Conservation (phyloP, 192 early-diverging fungal species). For the Linnemannia schmuckeri region DNA sequence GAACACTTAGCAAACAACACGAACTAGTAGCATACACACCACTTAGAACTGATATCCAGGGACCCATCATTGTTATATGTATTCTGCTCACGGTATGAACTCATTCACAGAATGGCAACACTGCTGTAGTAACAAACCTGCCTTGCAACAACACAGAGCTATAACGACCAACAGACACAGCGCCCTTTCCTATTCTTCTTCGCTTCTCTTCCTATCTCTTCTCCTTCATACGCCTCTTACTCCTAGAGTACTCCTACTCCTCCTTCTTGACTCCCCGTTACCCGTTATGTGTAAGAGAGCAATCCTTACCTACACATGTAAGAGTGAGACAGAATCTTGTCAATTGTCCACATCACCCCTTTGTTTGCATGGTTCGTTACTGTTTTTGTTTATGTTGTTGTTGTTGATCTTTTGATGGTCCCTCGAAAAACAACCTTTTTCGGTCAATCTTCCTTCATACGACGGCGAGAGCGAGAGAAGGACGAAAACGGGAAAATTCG, state of each 20-base stretch:
- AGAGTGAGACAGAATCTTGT: neutral
- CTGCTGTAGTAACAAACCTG: neutral
- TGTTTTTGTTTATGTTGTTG: too few relatives aligned
- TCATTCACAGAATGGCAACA: neutral
- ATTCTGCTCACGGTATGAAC: neutral
- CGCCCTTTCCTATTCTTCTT: neutral
- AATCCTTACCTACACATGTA: neutral
- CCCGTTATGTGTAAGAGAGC: neutral
- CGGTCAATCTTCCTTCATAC: too few relatives aligned
- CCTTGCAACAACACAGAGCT: neutral
- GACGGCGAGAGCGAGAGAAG: too few relatives aligned
- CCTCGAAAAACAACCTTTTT: too few relatives aligned
- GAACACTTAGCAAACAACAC: neutral
- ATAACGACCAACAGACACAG: neutral
- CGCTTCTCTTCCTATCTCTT: neutral
- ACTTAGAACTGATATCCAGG: too few relatives aligned
- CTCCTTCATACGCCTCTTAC: neutral
- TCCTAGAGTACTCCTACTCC: too few relatives aligned
- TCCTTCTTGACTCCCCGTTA: neutral
- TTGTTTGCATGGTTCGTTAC: too few relatives aligned
- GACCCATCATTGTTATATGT: too few relatives aligned
- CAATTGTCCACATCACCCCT: neutral
- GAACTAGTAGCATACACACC: too few relatives aligned
- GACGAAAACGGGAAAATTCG: too few relatives aligned
- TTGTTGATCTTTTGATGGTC: too few relatives aligned